Percentiles rank a stretch among this genome's conserved stretches.
These are phyloP conservation scores for Calycina herbarum DNA, from an alignment of 2,329 filamentous ascomycete species.

Conservation along the genomic window DNA sequence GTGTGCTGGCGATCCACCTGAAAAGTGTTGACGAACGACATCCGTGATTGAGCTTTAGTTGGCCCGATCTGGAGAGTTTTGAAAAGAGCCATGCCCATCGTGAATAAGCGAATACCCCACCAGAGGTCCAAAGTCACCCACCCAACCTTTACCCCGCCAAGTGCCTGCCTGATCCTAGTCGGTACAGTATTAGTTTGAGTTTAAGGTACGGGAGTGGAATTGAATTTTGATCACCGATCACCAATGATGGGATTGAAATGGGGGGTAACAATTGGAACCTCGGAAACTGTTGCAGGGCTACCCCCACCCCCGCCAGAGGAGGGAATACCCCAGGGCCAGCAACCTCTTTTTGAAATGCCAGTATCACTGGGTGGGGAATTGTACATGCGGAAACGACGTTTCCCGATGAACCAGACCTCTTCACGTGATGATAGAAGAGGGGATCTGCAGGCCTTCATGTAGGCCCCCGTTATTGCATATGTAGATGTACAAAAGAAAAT, in stretches of 20 bases:
- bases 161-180: not conserved
- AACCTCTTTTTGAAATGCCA: not conserved
- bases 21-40: constrained; percentile 7
- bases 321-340: not conserved
- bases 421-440: not conserved
- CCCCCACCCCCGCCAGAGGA: too few species aligned
- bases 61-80: constrained; percentile 12
- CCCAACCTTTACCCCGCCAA: not conserved
- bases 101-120: not conserved
- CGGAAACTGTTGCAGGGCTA: too few species aligned
- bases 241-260: not conserved
- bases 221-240: not conserved
- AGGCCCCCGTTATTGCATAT: not conserved
- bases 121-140: not conserved
- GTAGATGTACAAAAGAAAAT: not conserved
- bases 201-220: not conserved
- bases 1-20: constrained; percentile 2
- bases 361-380: not conserved
- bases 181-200: not conserved
- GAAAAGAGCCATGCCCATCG: constrained; percentile 10
- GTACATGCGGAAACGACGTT: not conserved
- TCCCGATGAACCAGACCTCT: not conserved
- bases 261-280: not conserved
- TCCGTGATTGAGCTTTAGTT: constrained; percentile 7
- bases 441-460: not conserved